Evolutionary conservation across 2,329 filamentous ascomycete species (phyloP).

Genomic region (Amphichorda felina): DNA sequence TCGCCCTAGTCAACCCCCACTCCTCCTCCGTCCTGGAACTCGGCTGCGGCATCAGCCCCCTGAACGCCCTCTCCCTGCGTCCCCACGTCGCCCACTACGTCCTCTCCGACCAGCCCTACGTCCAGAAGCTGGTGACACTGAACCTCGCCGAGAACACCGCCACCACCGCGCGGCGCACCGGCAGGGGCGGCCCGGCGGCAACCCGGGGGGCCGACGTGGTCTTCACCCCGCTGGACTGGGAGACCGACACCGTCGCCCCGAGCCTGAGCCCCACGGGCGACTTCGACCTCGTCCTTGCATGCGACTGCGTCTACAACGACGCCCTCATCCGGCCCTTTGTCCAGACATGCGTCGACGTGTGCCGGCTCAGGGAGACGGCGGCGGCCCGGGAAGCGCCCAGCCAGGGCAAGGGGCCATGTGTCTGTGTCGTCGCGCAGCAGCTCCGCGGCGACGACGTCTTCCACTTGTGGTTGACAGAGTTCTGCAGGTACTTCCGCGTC

Average conservation of each 20-base stretch:
- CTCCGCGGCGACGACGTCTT: slow-evolving; percentile 78
- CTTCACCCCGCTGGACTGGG: slow-evolving; percentile 71
- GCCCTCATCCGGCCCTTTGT: slow-evolving; percentile 71
- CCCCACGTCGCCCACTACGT: slow-evolving; percentile 53
- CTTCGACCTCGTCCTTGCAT: slow-evolving; percentile 69
- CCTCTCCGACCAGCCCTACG: slow-evolving; percentile 82
- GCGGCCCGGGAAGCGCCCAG: slow-evolving; percentile 5
- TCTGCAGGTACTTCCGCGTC: slow-evolving; percentile 53
- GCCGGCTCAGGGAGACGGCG: slow-evolving; percentile 36
- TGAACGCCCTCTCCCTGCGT: slow-evolving; percentile 60
- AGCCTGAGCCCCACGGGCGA: slow-evolving; percentile 27
- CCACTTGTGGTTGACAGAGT: slow-evolving; percentile 63
- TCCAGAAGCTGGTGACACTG: slow-evolving; percentile 60
- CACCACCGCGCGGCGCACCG: too few relatives aligned
- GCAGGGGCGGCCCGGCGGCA: too few relatives aligned
- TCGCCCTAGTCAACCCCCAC: slow-evolving; percentile 35
- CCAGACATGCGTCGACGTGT: slow-evolving; percentile 67
- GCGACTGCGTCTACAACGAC: slow-evolving; percentile 95
- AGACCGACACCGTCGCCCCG: slow-evolving; percentile 44
- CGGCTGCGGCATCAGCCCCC: slow-evolving; percentile 75
- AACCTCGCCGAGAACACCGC: slow-evolving; percentile 59
- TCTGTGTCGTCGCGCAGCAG: slow-evolving; percentile 83
- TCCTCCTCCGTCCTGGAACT: slow-evolving; percentile 62
- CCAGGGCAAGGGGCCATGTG: slow-evolving; percentile 31
- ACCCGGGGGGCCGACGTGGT: slow-evolving; percentile 28